Conservation (phyloP, 1,284 basidiomycete species). For the Xerocomus nothofagi region DNA sequence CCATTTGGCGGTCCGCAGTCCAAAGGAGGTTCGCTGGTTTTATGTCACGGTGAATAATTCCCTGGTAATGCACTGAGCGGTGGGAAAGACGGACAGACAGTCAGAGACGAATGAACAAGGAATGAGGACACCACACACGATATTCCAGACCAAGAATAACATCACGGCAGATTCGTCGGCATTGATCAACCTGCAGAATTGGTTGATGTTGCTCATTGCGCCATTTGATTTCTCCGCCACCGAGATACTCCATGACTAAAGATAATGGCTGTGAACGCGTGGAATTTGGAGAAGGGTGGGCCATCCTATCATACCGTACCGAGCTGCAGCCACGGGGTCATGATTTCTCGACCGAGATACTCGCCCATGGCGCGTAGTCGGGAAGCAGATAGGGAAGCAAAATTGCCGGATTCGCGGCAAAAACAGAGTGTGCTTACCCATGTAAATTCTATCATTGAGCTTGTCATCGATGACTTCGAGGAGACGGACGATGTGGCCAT, state of each 20-base stretch:
- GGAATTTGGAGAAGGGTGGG: constrained; percentile 7
- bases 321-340: constrained; percentile 34
- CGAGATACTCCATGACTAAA: constrained; percentile 93
- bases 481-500: constrained; percentile 89
- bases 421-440: constrained; percentile 61
- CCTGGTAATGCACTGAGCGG: constrained; percentile 85
- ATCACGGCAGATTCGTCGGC: constrained; percentile 86
- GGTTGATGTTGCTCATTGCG: constrained; percentile 64
- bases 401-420: constrained; percentile 14
- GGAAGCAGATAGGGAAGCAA: constrained; percentile 24
- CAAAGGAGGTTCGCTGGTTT: constrained; percentile 97
- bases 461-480: constrained; percentile 96
- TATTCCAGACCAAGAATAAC: constrained; percentile 94
- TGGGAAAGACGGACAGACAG: constrained; percentile 6
- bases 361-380: constrained; percentile 21
- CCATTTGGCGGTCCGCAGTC: constrained; percentile 76
- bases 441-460: constrained; percentile 87
- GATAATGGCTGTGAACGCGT: constrained; percentile 18
- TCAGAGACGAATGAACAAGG: constrained; percentile 6
- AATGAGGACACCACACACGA: constrained; percentile 50
- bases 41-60: constrained; percentile 99
- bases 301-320: constrained; percentile 33
- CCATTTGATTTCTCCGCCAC: constrained; percentile 94
- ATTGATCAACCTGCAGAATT: constrained; percentile 79
- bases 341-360: constrained; percentile 28